These are phyloP conservation scores for Lepidopterella palustris DNA, from an alignment of 495 filamentous ascomycete species.

Conservation along the genomic window DNA sequence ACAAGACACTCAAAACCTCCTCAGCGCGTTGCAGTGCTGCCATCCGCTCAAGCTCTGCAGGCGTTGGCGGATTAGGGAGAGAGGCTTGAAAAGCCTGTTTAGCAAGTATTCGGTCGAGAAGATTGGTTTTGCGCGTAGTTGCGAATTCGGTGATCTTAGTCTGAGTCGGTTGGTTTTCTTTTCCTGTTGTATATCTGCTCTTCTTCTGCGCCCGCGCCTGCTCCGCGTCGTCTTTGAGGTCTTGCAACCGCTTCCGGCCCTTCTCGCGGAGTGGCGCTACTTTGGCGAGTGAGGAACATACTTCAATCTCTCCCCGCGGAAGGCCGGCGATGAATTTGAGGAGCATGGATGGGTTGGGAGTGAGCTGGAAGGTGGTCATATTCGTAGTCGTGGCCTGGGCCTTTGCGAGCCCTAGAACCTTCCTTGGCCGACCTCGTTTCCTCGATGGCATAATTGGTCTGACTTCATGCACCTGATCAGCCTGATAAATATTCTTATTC, in stretches of 20 bases:
- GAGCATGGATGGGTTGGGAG: slow-evolving; percentile 10
- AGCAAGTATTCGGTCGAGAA: slow-evolving; percentile 58
- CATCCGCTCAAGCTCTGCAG: slow-evolving; percentile 47
- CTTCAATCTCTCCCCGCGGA: slow-evolving; percentile 48
- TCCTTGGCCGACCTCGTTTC: slow-evolving; percentile 22
- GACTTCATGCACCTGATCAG: slow-evolving; percentile 6
- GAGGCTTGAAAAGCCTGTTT: slow-evolving; percentile 48
- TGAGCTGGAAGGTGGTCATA: slow-evolving; percentile 9
- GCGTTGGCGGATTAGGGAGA: slow-evolving; percentile 37
- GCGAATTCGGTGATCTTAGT: slow-evolving; percentile 27
- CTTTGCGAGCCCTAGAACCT: not conserved
- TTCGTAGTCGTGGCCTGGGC: slow-evolving; percentile 6
- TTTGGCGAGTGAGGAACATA: slow-evolving; percentile 43
- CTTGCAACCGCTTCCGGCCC: slow-evolving; percentile 55
- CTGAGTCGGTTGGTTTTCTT: slow-evolving; percentile 38
- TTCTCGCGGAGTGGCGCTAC: slow-evolving; percentile 43
- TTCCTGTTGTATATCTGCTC: slow-evolving; percentile 32
- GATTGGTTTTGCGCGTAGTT: slow-evolving; percentile 29
- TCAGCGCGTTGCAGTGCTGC: slow-evolving; percentile 54
- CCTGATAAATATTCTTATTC: not conserved
- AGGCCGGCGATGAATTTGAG: slow-evolving; percentile 46
- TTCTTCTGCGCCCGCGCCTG: slow-evolving; percentile 20
- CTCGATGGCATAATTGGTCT: slow-evolving; percentile 22
- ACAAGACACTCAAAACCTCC: slow-evolving; percentile 54
- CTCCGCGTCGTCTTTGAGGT: slow-evolving; percentile 30